Base-by-base conservation (phyloP, 2,329 filamentous ascomycete species). In the Ophiostoma piceae region DNA sequence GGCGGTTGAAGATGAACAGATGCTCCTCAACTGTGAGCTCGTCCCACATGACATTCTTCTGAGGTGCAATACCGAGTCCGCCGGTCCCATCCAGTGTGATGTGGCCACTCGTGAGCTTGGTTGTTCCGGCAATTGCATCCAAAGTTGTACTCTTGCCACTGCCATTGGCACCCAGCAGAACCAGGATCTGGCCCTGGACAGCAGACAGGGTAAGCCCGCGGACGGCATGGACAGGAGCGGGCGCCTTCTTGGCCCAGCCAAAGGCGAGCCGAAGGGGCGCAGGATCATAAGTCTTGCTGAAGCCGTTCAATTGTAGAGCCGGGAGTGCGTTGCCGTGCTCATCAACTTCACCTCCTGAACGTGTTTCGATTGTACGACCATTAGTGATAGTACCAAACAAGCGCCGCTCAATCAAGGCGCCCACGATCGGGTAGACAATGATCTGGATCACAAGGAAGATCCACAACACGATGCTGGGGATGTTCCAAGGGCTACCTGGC, bases 21-120 rank as follows among this genome's bases (percentile, higher is more conserved):
- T 97, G 94, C 78, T 97, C 92, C 75, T 88, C 87, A 0, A 96
- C 92, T 0, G 91, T 96, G 69, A 97, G 80, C 71, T 93, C 89
- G 74, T 94, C 90, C 93, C 94, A 97, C 41, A 97, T 84, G 6
- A 97, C 94, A 75, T 97, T 97, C 82, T 94, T 94, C 77, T 97
- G 94, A 0, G 94, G 94, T 70, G 92, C 94, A 60, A 96, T 88
- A 16, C 94, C 94, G 26, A 97, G 84, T 0, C 92, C 92, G 11
- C 91, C 91, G 11, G 87, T 89, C 0, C 89, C 89, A 73, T 94
- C 89, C 65, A 97, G 89, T 32, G 86, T 87, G 73, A 97, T 95
- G 2, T 84, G 84, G 2, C 94, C 94, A 71, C 85, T 87, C 0
- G 91, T 92, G 29, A 94, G 84, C 64, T 87, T 90, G 74, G 90